Conservation (phyloP, 768 basidiomycete genomes). For the Auricularia sp. region DNA sequence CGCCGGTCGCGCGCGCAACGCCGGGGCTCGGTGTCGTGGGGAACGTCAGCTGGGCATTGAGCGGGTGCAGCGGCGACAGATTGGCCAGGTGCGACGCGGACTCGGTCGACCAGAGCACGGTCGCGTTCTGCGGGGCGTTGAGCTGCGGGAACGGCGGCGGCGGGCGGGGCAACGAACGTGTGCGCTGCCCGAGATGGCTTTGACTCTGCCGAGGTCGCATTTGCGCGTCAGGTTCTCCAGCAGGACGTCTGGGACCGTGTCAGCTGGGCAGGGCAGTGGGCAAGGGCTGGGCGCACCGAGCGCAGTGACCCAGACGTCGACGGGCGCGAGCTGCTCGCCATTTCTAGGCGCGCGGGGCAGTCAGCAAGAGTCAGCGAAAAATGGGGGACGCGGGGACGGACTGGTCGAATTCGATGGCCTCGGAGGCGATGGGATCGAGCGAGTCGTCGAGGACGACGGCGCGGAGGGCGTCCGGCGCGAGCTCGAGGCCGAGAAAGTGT, state of each 20-base stretch:
- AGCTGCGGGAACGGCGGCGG: neutral
- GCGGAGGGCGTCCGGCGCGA: slow-evolving; percentile 74
- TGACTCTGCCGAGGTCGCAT: slow-evolving; percentile 61
- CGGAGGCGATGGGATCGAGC: slow-evolving; percentile 72
- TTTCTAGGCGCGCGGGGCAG: neutral
- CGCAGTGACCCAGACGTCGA: slow-evolving; percentile 86
- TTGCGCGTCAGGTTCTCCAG: slow-evolving; percentile 64
- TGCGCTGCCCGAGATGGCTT: slow-evolving; percentile 67
- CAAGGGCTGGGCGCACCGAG: slow-evolving; percentile 39
- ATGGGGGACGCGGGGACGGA: slow-evolving; percentile 31
- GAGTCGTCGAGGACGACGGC: slow-evolving; percentile 78
- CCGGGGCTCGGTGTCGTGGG: neutral
- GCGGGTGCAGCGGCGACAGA: slow-evolving; percentile 58
- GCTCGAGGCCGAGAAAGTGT: slow-evolving; percentile 81
- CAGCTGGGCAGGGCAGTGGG: neutral
- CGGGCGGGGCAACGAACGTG: slow-evolving; percentile 39
- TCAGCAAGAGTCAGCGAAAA: neutral
- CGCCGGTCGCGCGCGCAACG: slow-evolving; percentile 24
- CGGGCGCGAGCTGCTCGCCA: slow-evolving; percentile 28
- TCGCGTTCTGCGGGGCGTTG: slow-evolving; percentile 39
- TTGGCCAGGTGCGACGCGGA: slow-evolving; percentile 63
- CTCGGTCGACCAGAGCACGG: slow-evolving; percentile 83
- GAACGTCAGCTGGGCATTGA: slow-evolving; percentile 50
- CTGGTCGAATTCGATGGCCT: slow-evolving; percentile 82
- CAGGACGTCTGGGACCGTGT: slow-evolving; percentile 46